phyloP scores from a whole-genome alignment of 352 stramenopile species.

The Phytophthora agathidicida region DNA sequence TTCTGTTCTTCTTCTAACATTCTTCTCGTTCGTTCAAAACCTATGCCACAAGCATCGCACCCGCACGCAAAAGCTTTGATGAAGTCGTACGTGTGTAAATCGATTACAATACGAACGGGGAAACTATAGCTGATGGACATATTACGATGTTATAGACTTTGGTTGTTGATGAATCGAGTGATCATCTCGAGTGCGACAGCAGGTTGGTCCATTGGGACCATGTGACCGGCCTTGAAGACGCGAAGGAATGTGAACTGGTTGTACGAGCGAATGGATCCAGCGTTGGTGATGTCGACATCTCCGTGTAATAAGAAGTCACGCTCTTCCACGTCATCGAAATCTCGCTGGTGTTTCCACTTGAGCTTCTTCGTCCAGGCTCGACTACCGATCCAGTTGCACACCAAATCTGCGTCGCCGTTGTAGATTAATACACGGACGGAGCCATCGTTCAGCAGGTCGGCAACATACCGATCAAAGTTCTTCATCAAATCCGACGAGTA shows the following conservation, averaged over 20 bases:
- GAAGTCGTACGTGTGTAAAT: no score
- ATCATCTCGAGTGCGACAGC: conserved; percentile 54
- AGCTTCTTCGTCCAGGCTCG: conserved; percentile 42
- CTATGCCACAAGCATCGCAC: no score
- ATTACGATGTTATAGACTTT: conserved; percentile 44
- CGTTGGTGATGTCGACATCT: conserved; percentile 6
- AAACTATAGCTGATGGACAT: no score
- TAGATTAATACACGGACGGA: conserved; percentile 34
- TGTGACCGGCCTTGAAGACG: conserved; percentile 56
- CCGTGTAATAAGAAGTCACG: conserved; percentile 12
- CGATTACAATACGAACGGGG: no score
- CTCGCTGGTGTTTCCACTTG: conserved; percentile 38
- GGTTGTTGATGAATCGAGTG: conserved; percentile 57
- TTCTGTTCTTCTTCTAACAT: no score
- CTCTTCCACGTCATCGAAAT: conserved; percentile 23
- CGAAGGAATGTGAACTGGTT: conserved; percentile 54
- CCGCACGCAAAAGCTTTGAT: no score
- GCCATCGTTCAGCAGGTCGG: conserved; percentile 25
- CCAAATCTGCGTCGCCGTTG: conserved; percentile 43
- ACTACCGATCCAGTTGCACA: conserved; percentile 51
- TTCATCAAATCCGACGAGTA: conserved; percentile 58
- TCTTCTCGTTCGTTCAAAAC: no score
- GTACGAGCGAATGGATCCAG: conserved; percentile 35
- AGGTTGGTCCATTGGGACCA: conserved; percentile 60
- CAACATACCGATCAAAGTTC: conserved; percentile 27